Base-by-base conservation (phyloP, 1,139 yeast species). In the Taphrina confusa region DNA sequence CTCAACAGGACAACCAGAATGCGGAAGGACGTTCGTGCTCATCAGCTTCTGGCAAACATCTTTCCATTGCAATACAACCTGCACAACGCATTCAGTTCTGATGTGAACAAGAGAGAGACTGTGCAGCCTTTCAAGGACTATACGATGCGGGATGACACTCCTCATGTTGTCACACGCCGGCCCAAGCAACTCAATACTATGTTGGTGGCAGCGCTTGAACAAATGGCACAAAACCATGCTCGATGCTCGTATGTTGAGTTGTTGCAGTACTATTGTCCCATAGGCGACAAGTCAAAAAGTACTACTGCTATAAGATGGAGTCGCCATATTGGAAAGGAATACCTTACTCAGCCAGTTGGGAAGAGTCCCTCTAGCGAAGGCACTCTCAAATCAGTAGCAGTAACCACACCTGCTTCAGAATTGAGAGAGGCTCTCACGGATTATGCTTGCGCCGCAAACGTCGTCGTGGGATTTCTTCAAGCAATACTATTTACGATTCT, bases 201-300 rank as follows among this genome's bases (percentile, higher is more conserved):
- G 31, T 5, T 65, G 57, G 40, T 45, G 27, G 22, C 31, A 54
- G 18, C 39, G 54, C 18, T 55, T 31, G 30, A n/a, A 27, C 14
- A 36, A 18, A 55, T 65, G 12, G 62, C 58, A 27, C 30, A 33
- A 4, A 60, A 63, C 6, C 61, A 66, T 25, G 31, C 44, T 27
- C 58, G 62, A 27, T 62, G 67, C 34, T 65, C 66, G 1, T 68
- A 66, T 56, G 47, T 55, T 9, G 47, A 56, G 4, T 56, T 68
- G 30, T 56, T 68, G 27, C 55, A 65, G 28, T 49, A 66, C 33
- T 63, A 62, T 39, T 69, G 71, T 51, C 65, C 66, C 2, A 50
- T 27, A 9, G n/a, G n/a, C n/a, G n/a, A n/a, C n/a, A n/a, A n/a
- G n/a, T n/a, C n/a, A n/a, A n/a, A n/a, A n/a, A n/a, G n/a, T n/a